Evolutionary conservation across 139 green algal species (phyloP).

Genomic region (Coelastrella sp.): DNA sequence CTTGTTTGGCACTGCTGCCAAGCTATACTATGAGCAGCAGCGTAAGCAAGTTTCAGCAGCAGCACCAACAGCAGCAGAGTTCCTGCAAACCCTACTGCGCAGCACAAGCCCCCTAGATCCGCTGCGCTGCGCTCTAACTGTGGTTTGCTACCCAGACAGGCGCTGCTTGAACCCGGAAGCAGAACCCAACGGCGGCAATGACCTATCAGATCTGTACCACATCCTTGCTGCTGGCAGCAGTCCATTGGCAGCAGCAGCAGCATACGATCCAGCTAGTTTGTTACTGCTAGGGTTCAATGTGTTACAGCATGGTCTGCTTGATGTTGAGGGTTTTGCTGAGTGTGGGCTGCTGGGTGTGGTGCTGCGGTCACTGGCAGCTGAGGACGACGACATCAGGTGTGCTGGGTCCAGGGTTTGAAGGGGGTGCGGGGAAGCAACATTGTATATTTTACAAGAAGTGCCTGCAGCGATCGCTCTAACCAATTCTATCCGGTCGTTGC

Average conservation of each 20-base stretch:
- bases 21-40: conserved; percentile 36
- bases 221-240: background rate
- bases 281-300: conserved; percentile 60
- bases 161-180: conserved; percentile 45
- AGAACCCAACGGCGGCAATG: conserved; percentile 4
- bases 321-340: conserved; percentile 40
- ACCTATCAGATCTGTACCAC: conserved; percentile 20
- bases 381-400: conserved; percentile 54
- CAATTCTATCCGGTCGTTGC: too few species aligned
- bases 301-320: conserved; percentile 53
- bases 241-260: conserved; percentile 31
- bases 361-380: conserved; percentile 62
- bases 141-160: conserved; percentile 65
- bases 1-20: conserved; percentile 53
- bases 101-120: conserved; percentile 50
- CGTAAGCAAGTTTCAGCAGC: background rate
- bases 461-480: background rate
- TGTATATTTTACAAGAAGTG: background rate
- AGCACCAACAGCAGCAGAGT: conserved; percentile 36
- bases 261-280: conserved; percentile 71
- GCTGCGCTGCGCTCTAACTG: conserved; percentile 52
- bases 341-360: conserved; percentile 67
- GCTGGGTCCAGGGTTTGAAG: background rate
- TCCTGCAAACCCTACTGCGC: conserved; percentile 37
- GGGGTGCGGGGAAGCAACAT: too few species aligned